Percentiles rank a stretch among this genome's conserved stretches.
Conservation (phyloP, 2,329 filamentous ascomycete species). For the Teratosphaeria epicoccoides region DNA sequence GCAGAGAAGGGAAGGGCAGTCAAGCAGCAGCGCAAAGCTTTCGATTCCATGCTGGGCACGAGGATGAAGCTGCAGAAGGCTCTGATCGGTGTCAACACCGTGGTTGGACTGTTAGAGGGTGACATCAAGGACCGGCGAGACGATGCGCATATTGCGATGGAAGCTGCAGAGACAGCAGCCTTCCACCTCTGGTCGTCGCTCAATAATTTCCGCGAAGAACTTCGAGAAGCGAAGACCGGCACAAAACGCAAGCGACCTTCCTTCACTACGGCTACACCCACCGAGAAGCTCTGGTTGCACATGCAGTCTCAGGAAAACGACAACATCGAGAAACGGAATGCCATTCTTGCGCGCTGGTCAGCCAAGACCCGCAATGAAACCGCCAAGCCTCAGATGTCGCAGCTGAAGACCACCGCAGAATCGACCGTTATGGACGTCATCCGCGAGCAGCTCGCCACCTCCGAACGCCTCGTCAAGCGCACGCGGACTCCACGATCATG, state of each 20-base stretch:
- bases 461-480: conserved; percentile 57
- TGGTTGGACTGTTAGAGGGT: conserved; percentile 31
- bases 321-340: conserved; percentile 52
- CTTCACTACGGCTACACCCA: conserved; percentile 47
- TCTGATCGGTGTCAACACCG: conserved; percentile 68
- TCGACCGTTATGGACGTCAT: conserved; percentile 59
- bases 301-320: conserved; percentile 56
- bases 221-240: conserved; percentile 43
- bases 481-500: conserved; percentile 65
- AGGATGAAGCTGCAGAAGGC: conserved; percentile 91
- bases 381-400: conserved; percentile 20
- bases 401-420: conserved; percentile 28
- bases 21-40: conserved; percentile 72
- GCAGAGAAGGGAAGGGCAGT: conserved; percentile 78
- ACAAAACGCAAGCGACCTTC: conserved; percentile 48
- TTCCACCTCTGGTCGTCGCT: conserved; percentile 76
- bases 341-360: conserved; percentile 83
- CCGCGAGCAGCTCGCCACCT: conserved; percentile 54
- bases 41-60: conserved; percentile 79
- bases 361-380: conserved; percentile 57
- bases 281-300: conserved; percentile 59
- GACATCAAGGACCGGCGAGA: conserved; percentile 33
- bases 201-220: conserved; percentile 54
- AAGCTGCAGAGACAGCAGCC: conserved; percentile 76
- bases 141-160: conserved; percentile 39